Evolutionary conservation across 305 asterid species (phyloP).

Genomic region (Caryopteris hybrid): DNA sequence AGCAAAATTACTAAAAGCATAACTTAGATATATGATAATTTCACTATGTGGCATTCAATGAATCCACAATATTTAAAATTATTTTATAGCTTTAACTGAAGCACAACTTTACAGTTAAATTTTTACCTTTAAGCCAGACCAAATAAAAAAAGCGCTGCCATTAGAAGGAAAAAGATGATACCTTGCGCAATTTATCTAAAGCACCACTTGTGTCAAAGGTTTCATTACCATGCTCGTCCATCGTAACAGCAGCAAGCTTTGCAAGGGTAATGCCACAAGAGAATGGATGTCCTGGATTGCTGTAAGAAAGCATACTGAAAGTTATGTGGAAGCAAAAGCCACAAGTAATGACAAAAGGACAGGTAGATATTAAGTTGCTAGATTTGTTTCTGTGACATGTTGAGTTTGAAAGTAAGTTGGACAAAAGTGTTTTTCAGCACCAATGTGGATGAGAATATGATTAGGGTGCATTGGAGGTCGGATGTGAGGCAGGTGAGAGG

Average conservation of each 20-base stretch:
- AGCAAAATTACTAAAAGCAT: neutral
- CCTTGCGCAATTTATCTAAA: slow-evolving; percentile 96
- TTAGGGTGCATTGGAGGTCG: no score
- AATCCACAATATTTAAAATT: slow-evolving; percentile 6
- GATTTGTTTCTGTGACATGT: neutral
- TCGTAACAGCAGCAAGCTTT: slow-evolving; percentile 97
- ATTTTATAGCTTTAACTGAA: neutral
- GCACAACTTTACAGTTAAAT: slow-evolving; percentile 10
- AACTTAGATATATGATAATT: neutral
- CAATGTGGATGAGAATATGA: no score
- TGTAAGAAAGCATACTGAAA: slow-evolving; percentile 28
- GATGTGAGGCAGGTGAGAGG: no score
- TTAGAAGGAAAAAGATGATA: slow-evolving; percentile 24
- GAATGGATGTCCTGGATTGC: slow-evolving; percentile 96
- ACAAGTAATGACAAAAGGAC: slow-evolving; percentile 5
- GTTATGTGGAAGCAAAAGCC: slow-evolving; percentile 16
- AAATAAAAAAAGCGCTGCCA: slow-evolving; percentile 6
- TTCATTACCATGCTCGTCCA: slow-evolving; percentile 98
- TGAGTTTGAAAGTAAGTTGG: neutral
- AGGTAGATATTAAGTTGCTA: neutral
- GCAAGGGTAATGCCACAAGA: slow-evolving; percentile 94
- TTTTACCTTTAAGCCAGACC: neutral
- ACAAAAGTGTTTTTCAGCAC: no score
- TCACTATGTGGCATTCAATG: neutral
- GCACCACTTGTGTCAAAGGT: slow-evolving; percentile 99